These are phyloP conservation scores for Fusarium coffeatum DNA, from an alignment of 2,329 filamentous ascomycete species.

Conservation along the genomic window DNA sequence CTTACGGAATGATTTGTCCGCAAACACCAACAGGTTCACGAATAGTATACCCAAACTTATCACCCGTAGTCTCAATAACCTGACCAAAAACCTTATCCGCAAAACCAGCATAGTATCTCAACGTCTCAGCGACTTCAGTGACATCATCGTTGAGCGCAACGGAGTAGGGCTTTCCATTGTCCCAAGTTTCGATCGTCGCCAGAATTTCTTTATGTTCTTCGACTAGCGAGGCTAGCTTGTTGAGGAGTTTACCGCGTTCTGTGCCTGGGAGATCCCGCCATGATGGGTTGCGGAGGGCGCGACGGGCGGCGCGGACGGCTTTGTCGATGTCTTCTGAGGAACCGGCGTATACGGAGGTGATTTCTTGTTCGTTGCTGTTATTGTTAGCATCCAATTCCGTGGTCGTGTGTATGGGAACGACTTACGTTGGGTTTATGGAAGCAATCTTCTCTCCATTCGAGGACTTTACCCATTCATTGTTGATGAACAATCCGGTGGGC, in stretches of 20 bases:
- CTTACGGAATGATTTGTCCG: conserved; percentile 73
- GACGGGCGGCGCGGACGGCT: conserved; percentile 63
- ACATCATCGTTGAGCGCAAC: conserved; percentile 76
- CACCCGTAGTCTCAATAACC: conserved; percentile 74
- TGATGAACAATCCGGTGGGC: conserved; percentile 79
- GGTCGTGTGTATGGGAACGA: background rate
- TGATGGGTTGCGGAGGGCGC: conserved; percentile 73
- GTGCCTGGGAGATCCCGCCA: conserved; percentile 76
- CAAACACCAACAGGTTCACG: conserved; percentile 83
- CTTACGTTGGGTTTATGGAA: conserved; percentile 66
- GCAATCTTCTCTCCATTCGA: conserved; percentile 66
- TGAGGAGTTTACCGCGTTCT: conserved; percentile 76
- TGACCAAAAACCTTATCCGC: conserved; percentile 83
- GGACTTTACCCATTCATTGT: conserved; percentile 77
- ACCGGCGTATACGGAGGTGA: conserved; percentile 50
- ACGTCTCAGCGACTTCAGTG: conserved; percentile 56
- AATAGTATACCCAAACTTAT: conserved; percentile 80
- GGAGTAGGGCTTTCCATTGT: conserved; percentile 77
- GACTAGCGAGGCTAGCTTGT: conserved; percentile 76
- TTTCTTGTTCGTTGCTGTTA: conserved; percentile 48
- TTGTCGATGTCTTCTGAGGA: conserved; percentile 49
- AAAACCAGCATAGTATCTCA: conserved; percentile 82
- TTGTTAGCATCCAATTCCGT: background rate
- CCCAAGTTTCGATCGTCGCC: conserved; percentile 77
- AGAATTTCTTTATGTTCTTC: conserved; percentile 68